phyloP scores from a whole-genome alignment of 495 filamentous ascomycete species.

The Hypoxylon lienhwacheense region DNA sequence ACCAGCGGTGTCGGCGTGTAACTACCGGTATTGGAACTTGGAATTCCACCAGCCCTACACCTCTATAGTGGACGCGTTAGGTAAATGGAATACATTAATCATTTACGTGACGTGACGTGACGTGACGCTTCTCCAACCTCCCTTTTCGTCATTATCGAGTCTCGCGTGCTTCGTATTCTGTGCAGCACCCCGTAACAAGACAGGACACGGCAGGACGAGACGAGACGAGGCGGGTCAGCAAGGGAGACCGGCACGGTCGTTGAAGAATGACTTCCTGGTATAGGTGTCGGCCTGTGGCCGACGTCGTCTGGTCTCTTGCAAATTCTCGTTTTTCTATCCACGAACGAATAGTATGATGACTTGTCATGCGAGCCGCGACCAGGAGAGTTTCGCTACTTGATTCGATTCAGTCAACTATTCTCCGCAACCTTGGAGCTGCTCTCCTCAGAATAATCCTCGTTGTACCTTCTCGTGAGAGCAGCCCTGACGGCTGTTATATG shows the following conservation, averaged over 20 bases:
- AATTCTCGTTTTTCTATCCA: slow-evolving; percentile 14
- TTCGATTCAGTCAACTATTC: slow-evolving; percentile 5
- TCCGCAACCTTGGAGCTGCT: not conserved
- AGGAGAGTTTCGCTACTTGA: not conserved
- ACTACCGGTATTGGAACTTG: slow-evolving; percentile 33
- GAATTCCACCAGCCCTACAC: slow-evolving; percentile 34
- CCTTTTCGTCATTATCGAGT: slow-evolving; percentile 33
- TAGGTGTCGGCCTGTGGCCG: slow-evolving; percentile 11
- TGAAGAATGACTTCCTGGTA: slow-evolving; percentile 29
- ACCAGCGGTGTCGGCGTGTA: slow-evolving; percentile 27
- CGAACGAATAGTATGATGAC: slow-evolving; percentile 2
- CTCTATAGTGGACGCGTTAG: slow-evolving; percentile 2
- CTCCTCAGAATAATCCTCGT: not conserved
- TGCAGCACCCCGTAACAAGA: slow-evolving; percentile 16
- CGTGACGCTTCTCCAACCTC: slow-evolving; percentile 21
- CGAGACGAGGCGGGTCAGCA: slow-evolving; percentile 6
- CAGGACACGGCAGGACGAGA: slow-evolving; percentile 15
- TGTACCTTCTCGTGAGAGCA: slow-evolving; percentile 20
- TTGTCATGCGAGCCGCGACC: not conserved
- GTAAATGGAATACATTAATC: not conserved
- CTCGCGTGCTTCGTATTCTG: slow-evolving; percentile 15
- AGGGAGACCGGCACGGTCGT: slow-evolving; percentile 21
- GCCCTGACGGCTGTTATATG: slow-evolving; percentile 9
- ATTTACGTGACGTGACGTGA: slow-evolving; percentile 18
- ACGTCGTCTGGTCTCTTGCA: slow-evolving; percentile 14